Evolutionary conservation across 768 basidiomycete species (phyloP).

Genomic region (Mycena sanguinolenta): DNA sequence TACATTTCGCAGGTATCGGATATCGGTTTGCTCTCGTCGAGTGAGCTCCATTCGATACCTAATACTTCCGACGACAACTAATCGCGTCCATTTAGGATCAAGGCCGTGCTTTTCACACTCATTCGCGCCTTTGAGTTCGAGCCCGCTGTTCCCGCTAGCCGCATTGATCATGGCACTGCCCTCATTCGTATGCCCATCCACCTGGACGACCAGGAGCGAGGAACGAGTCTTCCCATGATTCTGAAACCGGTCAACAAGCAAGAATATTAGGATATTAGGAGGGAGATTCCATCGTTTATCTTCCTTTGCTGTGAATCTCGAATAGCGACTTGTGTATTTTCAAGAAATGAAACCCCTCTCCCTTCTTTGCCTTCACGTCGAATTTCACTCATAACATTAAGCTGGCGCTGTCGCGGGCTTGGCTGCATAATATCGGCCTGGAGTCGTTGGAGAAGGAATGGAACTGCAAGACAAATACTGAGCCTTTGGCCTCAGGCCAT

Average conservation of each 20-base stretch:
- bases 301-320: no score
- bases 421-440: no score
- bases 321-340: no score
- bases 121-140: conserved; percentile 28
- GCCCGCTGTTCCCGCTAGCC: conserved; percentile 30
- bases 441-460: no score
- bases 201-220: not conserved
- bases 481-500: no score
- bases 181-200: conserved; percentile 19
- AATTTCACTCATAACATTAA: no score
- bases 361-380: no score
- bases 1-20: conserved; percentile 59
- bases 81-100: conserved; percentile 31
- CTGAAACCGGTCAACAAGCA: conserved; percentile 16
- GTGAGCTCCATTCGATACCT: not conserved
- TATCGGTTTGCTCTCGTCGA: conserved; percentile 45
- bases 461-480: no score
- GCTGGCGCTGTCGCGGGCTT: no score
- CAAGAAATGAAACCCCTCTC: no score
- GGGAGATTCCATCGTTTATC: no score
- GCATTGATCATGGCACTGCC: conserved; percentile 32
- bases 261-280: not conserved
- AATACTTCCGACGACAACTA: not conserved
- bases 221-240: conserved; percentile 32
- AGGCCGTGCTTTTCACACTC: conserved; percentile 41